Conservation (phyloP, 139 green algal species). For the Chlorella sorokiniana region DNA sequence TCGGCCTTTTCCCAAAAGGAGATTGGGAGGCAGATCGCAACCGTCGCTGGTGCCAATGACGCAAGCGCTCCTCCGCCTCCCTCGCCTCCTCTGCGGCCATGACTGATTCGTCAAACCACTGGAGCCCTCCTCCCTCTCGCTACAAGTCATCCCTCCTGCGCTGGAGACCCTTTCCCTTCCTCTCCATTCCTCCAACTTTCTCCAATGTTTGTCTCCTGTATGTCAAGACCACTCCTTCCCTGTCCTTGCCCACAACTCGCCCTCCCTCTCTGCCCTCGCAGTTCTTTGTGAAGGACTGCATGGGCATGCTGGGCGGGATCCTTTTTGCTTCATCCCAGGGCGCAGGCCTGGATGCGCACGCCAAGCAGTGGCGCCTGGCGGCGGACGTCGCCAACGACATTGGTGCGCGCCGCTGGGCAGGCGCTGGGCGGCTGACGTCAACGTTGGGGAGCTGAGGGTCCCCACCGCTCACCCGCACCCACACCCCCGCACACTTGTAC, state of each 20-base stretch:
- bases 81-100: too few species aligned
- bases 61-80: neutral
- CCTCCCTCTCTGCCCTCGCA: constrained; percentile 31
- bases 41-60: too few species aligned
- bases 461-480: too few species aligned
- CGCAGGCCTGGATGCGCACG: constrained; percentile 53
- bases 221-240: neutral
- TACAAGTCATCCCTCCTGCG: too few species aligned
- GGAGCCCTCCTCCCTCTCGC: neutral
- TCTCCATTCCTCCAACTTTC: neutral
- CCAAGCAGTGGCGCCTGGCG: constrained; percentile 86
- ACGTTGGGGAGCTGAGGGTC: too few species aligned
- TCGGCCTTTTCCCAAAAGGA: too few species aligned
- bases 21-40: too few species aligned
- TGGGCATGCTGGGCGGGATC: constrained; percentile 72
- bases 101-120: too few species aligned
- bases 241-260: neutral
- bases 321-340: constrained; percentile 67
- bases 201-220: neutral
- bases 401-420: neutral
- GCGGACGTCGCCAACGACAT: constrained; percentile 70
- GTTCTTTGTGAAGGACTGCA: constrained; percentile 75
- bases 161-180: too few species aligned
- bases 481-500: too few species aligned
- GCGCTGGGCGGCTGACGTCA: neutral